Conservation (phyloP, 1,284 basidiomycete species). For the Ustilago shanxiensis region DNA sequence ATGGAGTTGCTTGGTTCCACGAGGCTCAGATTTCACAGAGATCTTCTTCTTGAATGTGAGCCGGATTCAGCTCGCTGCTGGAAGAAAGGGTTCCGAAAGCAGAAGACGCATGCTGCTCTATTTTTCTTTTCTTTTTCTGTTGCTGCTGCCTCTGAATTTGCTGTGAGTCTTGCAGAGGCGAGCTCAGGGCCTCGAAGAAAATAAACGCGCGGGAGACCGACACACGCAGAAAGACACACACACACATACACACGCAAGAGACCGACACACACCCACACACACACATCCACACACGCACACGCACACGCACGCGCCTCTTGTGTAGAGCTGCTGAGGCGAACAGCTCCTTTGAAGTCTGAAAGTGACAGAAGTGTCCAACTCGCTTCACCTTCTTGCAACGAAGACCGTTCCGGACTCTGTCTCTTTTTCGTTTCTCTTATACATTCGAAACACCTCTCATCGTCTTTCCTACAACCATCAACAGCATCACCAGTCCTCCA, state of each 20-base stretch:
- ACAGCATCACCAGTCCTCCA: too few relatives aligned
- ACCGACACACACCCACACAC: slow-evolving; percentile 2
- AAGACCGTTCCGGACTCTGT: slow-evolving; percentile 16
- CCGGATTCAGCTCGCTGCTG: background rate
- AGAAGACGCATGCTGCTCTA: background rate
- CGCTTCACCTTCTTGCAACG: slow-evolving; percentile 5
- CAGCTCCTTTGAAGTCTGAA: background rate
- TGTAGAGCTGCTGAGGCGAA: slow-evolving; percentile 9
- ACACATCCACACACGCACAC: background rate
- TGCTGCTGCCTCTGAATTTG: background rate
- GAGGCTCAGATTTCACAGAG: too few relatives aligned
- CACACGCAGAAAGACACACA: background rate
- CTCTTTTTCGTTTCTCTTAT: background rate
- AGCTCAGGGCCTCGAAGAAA: background rate
- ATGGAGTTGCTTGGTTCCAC: background rate
- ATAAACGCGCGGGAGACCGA: background rate
- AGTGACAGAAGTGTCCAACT: background rate
- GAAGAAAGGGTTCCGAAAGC: slow-evolving; percentile 6
- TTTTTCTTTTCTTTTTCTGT: too few relatives aligned
- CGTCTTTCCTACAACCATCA: background rate
- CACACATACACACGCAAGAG: background rate
- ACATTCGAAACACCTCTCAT: background rate
- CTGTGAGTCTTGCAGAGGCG: slow-evolving; percentile 1
- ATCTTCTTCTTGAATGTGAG: background rate
- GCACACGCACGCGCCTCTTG: slow-evolving; percentile 6